Evolutionary conservation across 805 yeast genomes (phyloP).

Genomic region (Hanseniaspora valbyensis): DNA sequence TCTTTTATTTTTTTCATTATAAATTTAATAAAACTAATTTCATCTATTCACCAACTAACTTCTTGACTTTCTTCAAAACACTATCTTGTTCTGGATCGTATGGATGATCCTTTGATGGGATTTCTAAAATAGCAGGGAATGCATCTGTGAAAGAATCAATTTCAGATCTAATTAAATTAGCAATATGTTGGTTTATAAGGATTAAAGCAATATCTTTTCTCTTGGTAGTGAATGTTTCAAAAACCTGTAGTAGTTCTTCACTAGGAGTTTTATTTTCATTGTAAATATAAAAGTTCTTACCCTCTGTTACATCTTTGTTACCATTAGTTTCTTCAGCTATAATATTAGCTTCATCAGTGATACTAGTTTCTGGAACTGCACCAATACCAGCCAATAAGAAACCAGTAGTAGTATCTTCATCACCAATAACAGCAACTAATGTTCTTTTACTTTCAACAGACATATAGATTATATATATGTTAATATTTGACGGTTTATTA

Average conservation of each 20-base stretch:
- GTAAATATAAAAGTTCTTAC: slow-evolving; percentile 66
- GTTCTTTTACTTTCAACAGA: slow-evolving; percentile 45
- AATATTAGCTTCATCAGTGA: neutral
- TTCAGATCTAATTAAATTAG: slow-evolving; percentile 72
- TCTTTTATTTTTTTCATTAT: too few relatives aligned
- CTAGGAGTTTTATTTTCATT: slow-evolving; percentile 70
- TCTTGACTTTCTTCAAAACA: slow-evolving; percentile 83
- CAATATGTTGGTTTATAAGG: slow-evolving; percentile 87
- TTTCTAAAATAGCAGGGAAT: slow-evolving; percentile 92
- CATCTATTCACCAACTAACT: slow-evolving; percentile 77
- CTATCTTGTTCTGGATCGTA: slow-evolving; percentile 98
- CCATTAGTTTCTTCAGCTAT: slow-evolving; percentile 10
- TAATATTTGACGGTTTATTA: too few relatives aligned
- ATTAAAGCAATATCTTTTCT: slow-evolving; percentile 89
- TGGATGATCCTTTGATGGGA: slow-evolving; percentile 97
- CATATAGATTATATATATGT: too few relatives aligned
- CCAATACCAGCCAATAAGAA: slow-evolving; percentile 92
- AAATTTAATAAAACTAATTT: neutral
- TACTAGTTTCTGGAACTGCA: slow-evolving; percentile 2
- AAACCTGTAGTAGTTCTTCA: slow-evolving; percentile 64
- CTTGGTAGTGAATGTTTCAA: slow-evolving; percentile 57
- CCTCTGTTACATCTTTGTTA: slow-evolving; percentile 28
- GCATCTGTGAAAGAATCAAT: slow-evolving; percentile 81
- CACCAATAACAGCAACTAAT: slow-evolving; percentile 88
- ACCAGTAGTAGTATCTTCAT: slow-evolving; percentile 95